Base-by-base conservation (phyloP, 164 flowering plant species). In the Sedum album region DNA sequence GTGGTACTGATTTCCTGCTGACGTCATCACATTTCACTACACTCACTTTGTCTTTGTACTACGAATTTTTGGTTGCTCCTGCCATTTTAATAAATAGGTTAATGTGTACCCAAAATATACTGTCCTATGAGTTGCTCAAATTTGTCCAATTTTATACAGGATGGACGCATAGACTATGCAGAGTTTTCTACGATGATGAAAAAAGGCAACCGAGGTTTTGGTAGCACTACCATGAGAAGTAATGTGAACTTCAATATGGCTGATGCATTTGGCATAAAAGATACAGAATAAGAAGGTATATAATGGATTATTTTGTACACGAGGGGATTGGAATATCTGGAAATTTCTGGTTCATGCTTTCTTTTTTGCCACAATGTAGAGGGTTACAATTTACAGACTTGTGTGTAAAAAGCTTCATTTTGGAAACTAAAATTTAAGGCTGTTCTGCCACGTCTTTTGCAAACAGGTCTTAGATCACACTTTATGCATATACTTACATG, bases 101-200 rank as follows among this genome's bases (percentile, higher is more conserved):
- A 13, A 7, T 14, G 5, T 30, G 20, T 25, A 25, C 31, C 28
- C 15, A 23, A 57, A 20, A 28, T 15, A 28, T 20, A 14, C 5
- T 57, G 33, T 23, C 33, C 33, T 28, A 28, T 28, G 20, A 3
- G 62, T 33, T 57, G 62, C 11, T 30, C 62, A n/a, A n/a, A n/a
- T n/a, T n/a, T n/a, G 13, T 65, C 74, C 51, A 60, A 68, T 51
- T 55, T 17, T 17, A 48, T 77, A 65, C 81, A 91, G 97, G 97
- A 91, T 77, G 97, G 97, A 11, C 78, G 82, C 57, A 91, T 91
- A 49, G 97, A 91, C 73, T 91, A 84, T 71, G 78, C 69, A 21
- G 97, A 91, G 77, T 91, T 91, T 72, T 73, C 90, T 9, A 85
- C 96, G 21, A 91, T 91, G 97, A 91, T 91, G 97, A 87, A 82